phyloP scores from a whole-genome alignment of 2,329 filamentous ascomycete genomes.

The Colletotrichum limetticola region DNA sequence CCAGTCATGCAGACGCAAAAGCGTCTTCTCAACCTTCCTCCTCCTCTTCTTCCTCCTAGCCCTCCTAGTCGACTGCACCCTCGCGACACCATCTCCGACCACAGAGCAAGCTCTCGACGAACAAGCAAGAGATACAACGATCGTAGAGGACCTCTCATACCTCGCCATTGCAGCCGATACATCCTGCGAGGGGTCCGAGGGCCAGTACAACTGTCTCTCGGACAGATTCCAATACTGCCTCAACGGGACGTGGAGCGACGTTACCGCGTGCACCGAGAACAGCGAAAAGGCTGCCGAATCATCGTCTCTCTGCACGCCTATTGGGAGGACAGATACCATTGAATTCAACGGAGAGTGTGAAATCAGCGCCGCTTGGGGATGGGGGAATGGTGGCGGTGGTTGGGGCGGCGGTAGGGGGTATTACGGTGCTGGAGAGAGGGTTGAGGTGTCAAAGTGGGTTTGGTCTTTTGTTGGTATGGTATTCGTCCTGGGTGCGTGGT shows the following conservation, averaged over 20 bases:
- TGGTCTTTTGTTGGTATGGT: conserved; percentile 2
- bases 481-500: conserved; percentile 5
- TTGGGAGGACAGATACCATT: conserved; percentile 25
- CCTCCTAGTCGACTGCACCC: conserved; percentile 27
- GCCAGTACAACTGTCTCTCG: conserved; percentile 66
- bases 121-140: neutral
- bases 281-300: neutral
- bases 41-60: neutral
- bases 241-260: conserved; percentile 56
- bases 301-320: conserved; percentile 1
- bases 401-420: conserved; percentile 11
- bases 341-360: conserved; percentile 26
- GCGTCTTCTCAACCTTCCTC: neutral
- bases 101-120: neutral
- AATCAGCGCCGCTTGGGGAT: conserved; percentile 12
- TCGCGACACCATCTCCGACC: neutral
- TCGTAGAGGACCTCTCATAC: conserved; percentile 11
- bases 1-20: neutral
- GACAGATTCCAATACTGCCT: conserved; percentile 62
- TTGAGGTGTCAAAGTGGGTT: conserved; percentile 13
- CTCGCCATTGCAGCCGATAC: conserved; percentile 48
- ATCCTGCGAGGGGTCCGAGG: conserved; percentile 55
- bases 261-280: conserved; percentile 3
- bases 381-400: neutral
- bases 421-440: conserved; percentile 12